A percentile compares a stretch with the other conserved stretches of the same genome.
Conservation (phyloP, 23 red algal genomes). For the Gracilaria domingensis region DNA sequence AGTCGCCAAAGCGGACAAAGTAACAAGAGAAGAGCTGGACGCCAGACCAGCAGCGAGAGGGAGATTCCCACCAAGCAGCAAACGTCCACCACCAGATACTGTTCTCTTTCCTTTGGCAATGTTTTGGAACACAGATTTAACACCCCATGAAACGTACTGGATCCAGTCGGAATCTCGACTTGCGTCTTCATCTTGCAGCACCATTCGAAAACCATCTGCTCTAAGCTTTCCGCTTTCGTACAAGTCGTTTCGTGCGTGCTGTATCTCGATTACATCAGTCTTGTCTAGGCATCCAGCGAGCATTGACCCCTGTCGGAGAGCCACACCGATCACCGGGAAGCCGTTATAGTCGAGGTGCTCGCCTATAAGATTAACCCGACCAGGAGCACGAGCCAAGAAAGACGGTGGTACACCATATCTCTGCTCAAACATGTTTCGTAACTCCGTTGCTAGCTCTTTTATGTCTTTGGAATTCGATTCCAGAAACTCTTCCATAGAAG, state of each 20-base stretch:
- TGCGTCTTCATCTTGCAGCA: slow-evolving; percentile 18
- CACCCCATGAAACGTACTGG: slow-evolving; percentile 60
- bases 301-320: slow-evolving; percentile 49
- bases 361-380: slow-evolving; percentile 69
- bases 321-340: slow-evolving; percentile 49
- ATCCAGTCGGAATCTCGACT: slow-evolving; percentile 41
- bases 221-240: slow-evolving; percentile 37
- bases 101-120: slow-evolving; percentile 41
- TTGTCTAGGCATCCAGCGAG: slow-evolving; percentile 66
- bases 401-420: slow-evolving; percentile 31
- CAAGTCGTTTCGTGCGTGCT: slow-evolving; percentile 17
- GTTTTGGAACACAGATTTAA: slow-evolving; percentile 33
- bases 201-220: slow-evolving; percentile 44
- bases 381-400: slow-evolving; percentile 64
- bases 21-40: slow-evolving; percentile 67
- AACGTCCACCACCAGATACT: slow-evolving; percentile 58
- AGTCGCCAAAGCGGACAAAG: slow-evolving; percentile 43
- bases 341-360: slow-evolving; percentile 80
- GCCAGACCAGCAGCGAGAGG: slow-evolving; percentile 56
- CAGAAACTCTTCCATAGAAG: slow-evolving; percentile 26
- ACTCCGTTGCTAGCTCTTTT: slow-evolving; percentile 15
- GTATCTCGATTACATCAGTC: slow-evolving; percentile 44
- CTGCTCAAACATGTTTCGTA: slow-evolving; percentile 25
- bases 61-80: slow-evolving; percentile 63
- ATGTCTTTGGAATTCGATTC: slow-evolving; percentile 24